Conservation (phyloP, 768 basidiomycete species). For the Cubamyces sp. region DNA sequence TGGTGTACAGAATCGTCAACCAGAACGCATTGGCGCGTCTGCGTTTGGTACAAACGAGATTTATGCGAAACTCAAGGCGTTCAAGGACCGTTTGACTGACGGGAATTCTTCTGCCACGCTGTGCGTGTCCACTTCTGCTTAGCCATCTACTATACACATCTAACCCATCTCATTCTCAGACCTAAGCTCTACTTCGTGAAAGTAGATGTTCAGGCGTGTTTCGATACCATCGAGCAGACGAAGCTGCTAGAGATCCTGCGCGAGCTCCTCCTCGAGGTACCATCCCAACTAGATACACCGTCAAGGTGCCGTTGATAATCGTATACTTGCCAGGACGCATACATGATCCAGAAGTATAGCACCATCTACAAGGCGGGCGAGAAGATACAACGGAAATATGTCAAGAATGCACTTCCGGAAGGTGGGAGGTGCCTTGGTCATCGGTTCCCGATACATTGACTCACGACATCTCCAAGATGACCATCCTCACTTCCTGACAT, state of each 20-base stretch:
- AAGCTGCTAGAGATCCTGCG: constrained; percentile 80
- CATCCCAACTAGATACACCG: not conserved
- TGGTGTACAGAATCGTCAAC: constrained; percentile 56
- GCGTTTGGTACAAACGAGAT: constrained; percentile 85
- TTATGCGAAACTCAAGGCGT: constrained; percentile 70
- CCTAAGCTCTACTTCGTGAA: constrained; percentile 95
- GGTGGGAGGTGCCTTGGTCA: constrained; percentile 44
- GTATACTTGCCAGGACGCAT: constrained; percentile 56
- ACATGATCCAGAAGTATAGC: constrained; percentile 72
- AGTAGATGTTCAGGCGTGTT: constrained; percentile 93
- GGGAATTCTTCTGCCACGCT: constrained; percentile 46
- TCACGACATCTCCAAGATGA: constrained; percentile 55
- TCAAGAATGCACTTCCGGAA: constrained; percentile 68
- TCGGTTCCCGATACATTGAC: not conserved
- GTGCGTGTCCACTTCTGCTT: constrained; percentile 43
- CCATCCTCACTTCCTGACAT: constrained; percentile 69
- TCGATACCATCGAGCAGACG: constrained; percentile 93
- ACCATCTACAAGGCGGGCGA: constrained; percentile 62
- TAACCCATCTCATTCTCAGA: constrained; percentile 41
- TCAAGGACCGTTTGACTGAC: constrained; percentile 57
- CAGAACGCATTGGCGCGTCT: constrained; percentile 74
- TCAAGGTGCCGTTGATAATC: not conserved
- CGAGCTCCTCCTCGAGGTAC: constrained; percentile 72
- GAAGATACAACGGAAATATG: constrained; percentile 57
- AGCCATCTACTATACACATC: not conserved